Conservation (phyloP, 306 rosid genomes). For the Senna siamea region DNA sequence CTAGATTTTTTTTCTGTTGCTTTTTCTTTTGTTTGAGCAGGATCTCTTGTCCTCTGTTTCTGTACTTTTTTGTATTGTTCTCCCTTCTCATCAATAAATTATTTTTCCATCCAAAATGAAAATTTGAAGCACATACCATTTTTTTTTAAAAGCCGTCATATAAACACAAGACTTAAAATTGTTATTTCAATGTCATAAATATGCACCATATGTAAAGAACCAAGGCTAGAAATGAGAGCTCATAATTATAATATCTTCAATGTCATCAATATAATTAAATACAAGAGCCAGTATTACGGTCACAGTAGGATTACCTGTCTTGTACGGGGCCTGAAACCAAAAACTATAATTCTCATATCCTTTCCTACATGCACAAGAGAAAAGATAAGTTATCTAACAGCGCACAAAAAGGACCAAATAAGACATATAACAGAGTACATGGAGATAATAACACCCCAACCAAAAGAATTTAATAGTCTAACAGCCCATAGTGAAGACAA, state of each 20-base stretch:
- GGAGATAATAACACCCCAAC: neutral
- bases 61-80: too few relatives aligned
- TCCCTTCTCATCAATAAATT: too few relatives aligned
- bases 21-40: too few relatives aligned
- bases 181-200: neutral
- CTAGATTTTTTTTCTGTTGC: too few relatives aligned
- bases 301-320: slow-evolving; percentile 68
- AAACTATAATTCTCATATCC: slow-evolving; percentile 93
- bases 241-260: neutral
- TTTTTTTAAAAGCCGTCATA: too few relatives aligned
- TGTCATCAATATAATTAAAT: neutral
- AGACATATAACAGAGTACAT: neutral
- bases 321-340: slow-evolving; percentile 87
- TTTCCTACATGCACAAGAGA: slow-evolving; percentile 65
- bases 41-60: too few relatives aligned
- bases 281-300: slow-evolving; percentile 18
- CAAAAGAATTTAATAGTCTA: neutral
- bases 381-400: slow-evolving; percentile 27
- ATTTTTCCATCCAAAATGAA: too few relatives aligned
- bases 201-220: slow-evolving; percentile 24
- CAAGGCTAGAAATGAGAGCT: neutral
- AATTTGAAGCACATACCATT: too few relatives aligned
- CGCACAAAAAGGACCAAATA: neutral
- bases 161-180: too few relatives aligned
- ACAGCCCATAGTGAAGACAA: too few relatives aligned